Base-by-base conservation (phyloP, 2,329 filamentous ascomycete genomes). In the Madurella mycetomatis region DNA sequence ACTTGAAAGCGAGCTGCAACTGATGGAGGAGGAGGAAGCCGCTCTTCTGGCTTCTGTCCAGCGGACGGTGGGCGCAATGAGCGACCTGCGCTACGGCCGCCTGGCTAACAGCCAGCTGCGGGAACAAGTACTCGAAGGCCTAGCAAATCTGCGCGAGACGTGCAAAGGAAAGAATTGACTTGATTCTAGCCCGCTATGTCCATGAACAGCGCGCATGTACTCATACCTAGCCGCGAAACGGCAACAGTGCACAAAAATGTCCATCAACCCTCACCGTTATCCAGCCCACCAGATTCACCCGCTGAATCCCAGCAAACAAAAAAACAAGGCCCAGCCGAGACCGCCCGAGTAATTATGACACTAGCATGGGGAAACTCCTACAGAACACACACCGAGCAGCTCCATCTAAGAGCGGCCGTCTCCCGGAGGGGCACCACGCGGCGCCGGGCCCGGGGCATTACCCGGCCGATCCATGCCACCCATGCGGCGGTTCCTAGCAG, bases 51-150 rank as follows among this genome's bases (percentile, higher is more conserved):
- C 79, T 4, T 80, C 82, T 11, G 79, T 94, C 49, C 78, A 79
- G 60, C 78, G 83, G 53, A 85, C 80, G 0, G 80, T 94, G 15
- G 86, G 86, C 32, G 83, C 81, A 46, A 73, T 96, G 67, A 95
- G 90, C 69, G 89, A 95, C 70, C 76, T 95, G 52, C 84, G 88
- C 44, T 92, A 94, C 65, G 90, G 91, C 39, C 85, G 84, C 52
- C 80, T 94, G 54, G 78, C 81, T 37, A 87, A 88, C 59, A 69
- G 77, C 18, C 77, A 83, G 55, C 71, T 92, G 32, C 77, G 76
- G 25, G 78, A 83, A 45, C 85, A 91, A 60, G 81, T 90, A 31
- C 72, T 90, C 16, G 80, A 85, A 45, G 85, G 85, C 5, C 73
- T 94, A 37, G 73, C 76, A 57, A 77, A 79, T 57, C 74, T 90